Conservation (phyloP, 257 asterid species). For the Cinchona pubescens region DNA sequence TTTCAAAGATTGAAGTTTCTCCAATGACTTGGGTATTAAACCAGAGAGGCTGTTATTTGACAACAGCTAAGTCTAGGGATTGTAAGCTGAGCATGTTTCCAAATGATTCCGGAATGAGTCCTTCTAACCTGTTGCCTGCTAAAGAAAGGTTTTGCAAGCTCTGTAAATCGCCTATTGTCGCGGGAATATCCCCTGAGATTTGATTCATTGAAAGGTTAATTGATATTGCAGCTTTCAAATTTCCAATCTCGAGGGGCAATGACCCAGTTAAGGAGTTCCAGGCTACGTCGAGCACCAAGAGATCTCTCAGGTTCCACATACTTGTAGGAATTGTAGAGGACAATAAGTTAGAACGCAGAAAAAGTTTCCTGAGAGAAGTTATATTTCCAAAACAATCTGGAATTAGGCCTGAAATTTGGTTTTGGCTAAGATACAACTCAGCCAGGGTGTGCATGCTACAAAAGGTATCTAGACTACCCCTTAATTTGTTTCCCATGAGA, state of each 20-base stretch:
- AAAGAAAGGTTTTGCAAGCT: not conserved
- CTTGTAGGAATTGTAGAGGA: not conserved
- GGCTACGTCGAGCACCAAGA: too few relatives aligned
- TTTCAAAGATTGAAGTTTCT: too few relatives aligned
- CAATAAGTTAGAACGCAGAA: not conserved
- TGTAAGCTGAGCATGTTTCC: too few relatives aligned
- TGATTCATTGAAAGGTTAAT: not conserved
- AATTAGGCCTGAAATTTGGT: too few relatives aligned
- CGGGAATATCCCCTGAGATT: not conserved
- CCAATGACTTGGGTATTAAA: too few relatives aligned
- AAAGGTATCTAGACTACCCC: not conserved
- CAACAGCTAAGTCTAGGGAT: too few relatives aligned
- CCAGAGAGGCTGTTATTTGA: too few relatives aligned
- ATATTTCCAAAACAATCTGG: constrained; percentile 2
- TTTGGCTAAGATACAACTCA: too few relatives aligned
- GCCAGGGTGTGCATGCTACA: too few relatives aligned
- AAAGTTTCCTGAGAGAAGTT: not conserved
- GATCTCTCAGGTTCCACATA: too few relatives aligned
- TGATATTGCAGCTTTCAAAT: not conserved
- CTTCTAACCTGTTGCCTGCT: not conserved
- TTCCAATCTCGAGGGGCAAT: too few relatives aligned
- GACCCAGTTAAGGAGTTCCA: not conserved
- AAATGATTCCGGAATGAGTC: not conserved
- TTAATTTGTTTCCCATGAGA: constrained; percentile 9
- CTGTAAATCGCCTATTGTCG: not conserved